Base-by-base conservation (phyloP, 768 basidiomycete genomes). In the Boletus sp. region DNA sequence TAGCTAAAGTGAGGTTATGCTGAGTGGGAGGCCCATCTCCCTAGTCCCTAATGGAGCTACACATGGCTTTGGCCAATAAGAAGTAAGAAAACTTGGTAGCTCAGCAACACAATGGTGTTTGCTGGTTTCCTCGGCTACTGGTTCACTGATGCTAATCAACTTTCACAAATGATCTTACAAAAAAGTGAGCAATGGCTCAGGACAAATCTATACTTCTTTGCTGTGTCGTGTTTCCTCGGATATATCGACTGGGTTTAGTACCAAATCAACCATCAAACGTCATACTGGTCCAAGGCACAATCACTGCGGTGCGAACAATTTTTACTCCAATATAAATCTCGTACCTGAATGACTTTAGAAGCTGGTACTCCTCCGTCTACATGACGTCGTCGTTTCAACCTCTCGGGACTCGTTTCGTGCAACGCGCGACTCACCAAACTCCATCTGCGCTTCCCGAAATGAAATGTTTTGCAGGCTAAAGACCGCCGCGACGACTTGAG, bases 401-500 rank as follows among this genome's bases (percentile, higher is more conserved):
- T 7, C 5, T 17, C 17, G 15, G 45, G 47, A 32, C 6, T 28
- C 14, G 4, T 15, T 35, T 7, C n/a, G n/a, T 18, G 6, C 28
- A 33, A 41, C 7, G 3, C 24, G 4, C 2, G 17, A 58, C 66
- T 42, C 37, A 65, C 66, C 58, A 56, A 42, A 59, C 35, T 30
- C 48, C 54, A 42, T 65, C 8, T 28, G 47, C 3, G 17, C 46
- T 2, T 30, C 40, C 24, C 52, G 24, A 33, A 65, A 60, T 10
- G 17, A 1, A 14, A 85, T 47, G 20, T 75, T 65, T 50, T 77
- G 75, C 55, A 82, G 68, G 33, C 69, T 70, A 55, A 84, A 77
- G 41, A 86, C 75, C 7, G 68, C 71, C 2, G 74, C 70, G 20
- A 86, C 61, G 24, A 81, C 72, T 30, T 67, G 67, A 29, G 81